Evolutionary conservation across 2,329 filamentous ascomycete genomes (phyloP), one percentile per base, ranked within the genome.

Genomic region (Arthroderma uncinatum): DNA sequence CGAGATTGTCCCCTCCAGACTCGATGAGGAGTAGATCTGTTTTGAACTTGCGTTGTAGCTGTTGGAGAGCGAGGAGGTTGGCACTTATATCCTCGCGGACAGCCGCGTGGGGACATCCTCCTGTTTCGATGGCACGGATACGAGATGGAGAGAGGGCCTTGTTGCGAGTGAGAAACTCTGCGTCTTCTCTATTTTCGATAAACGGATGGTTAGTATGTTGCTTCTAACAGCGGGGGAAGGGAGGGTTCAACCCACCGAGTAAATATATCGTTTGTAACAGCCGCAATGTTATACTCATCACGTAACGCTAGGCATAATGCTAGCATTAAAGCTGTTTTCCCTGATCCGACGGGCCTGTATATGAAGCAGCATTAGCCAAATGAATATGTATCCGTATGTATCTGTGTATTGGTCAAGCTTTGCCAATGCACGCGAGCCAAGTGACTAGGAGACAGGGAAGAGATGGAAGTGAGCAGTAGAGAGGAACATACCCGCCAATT

Each of bases 231-330:
- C n/a, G n/a, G n/a, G n/a, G n/a, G n/a, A n/a, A n/a, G n/a, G n/a
- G n/a, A n/a, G n/a, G n/a, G n/a, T n/a, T n/a, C 39, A 42, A 60
- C 63, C n/a, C 63, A 76, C 73, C 79, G 86, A 21, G 92, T 97
- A 79, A 97, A 97, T 78, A 97, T 97, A 78, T 97, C 92, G 79
- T 97, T 97, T 53, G 93, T 98, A 21, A 98, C 92, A 59, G 90
- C 93, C 0, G 93, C 93, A 67, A 98, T 87, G 68, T 85, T 89
- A 81, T 88, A 91, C 57, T 81, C 78, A 54, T 84, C 79, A 60
- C 93, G 87, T 5, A 98, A 84, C 6, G 86, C 85, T 36, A 84
- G 84, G 77, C 90, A 96, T 64, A 97, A 87, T 39, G 88, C 86
- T 9, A 96, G 84, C 92, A 98, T 97, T 28, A 97, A 82, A 16